Evolutionary conservation across 495 filamentous ascomycete species (phyloP), one percentile per base, ranked within the genome.

Genomic region (Podospora comata): DNA sequence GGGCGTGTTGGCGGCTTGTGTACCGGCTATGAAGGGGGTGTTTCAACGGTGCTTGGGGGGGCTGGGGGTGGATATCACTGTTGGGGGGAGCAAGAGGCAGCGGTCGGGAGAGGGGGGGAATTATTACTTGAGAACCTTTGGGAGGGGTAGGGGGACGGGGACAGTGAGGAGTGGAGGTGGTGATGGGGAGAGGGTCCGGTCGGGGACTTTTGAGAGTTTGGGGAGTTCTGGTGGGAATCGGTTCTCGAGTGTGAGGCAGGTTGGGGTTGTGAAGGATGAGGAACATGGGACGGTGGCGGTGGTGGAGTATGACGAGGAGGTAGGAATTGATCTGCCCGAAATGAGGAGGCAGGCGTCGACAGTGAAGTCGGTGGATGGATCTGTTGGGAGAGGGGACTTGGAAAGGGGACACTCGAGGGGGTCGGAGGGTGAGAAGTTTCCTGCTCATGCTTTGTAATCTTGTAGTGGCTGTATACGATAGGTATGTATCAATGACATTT

Each of bases 1-100:
- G 15, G 70, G 71, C 23, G 65, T 75, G n/a, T 58, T 75, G 28
- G 74, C 74, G 2, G 74, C 74, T 0, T 75, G 74, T 65, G 68
- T 75, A 30, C 74, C 72, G 9, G 72, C 72, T 15, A 65, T 71
- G 65, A 73, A 73, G 69, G 67, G 67, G 55, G 64, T 69, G n/a
- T 64, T 73, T 2, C 72, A 73, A 58, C 0, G 11, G 15, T 69
- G 67, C 19, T 54, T 73, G 15, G 72, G 67, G 5, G 34, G 30
- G 18, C 20, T 73, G 56, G 72, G 72, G 3, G 60, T 48, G 39
- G 39, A 48, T 76, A 5, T 71, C 68, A 48, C 39, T 48, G n/a
- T 62, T 74, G 53, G 68, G 55, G 70, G 69, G 62, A 60, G 57
- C 4, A 65, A 30, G 62, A 64, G 60, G 23, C 26, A 55, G 26